Conservation (phyloP, 2,329 filamentous ascomycete species). For the Annulohypoxylon truncatum region DNA sequence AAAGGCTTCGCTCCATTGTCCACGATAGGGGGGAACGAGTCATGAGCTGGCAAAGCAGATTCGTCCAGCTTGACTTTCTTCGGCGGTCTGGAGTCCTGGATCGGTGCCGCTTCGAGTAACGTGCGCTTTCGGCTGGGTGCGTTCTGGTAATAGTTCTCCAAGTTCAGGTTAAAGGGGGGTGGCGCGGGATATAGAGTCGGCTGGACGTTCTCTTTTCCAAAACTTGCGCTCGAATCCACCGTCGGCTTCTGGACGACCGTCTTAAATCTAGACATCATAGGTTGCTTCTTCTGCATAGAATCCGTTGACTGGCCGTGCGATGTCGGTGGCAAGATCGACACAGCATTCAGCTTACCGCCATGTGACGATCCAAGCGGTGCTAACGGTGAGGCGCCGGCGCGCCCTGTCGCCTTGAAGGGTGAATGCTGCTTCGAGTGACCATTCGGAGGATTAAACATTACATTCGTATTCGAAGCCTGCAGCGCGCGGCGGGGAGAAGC, state of each 20-base stretch:
- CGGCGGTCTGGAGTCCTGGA: conserved; percentile 72
- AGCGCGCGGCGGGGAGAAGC: conserved; percentile 59
- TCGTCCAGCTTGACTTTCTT: conserved; percentile 78
- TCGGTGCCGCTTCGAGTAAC: conserved; percentile 77
- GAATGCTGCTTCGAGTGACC: conserved; percentile 68
- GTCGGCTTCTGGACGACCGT: conserved; percentile 66
- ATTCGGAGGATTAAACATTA: conserved; percentile 73
- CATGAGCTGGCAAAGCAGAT: conserved; percentile 70
- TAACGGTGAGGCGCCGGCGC: conserved; percentile 67
- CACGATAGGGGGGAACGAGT: conserved; percentile 82
- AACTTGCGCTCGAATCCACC: conserved; percentile 55
- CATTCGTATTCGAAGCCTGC: conserved; percentile 67
- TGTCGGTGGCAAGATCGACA: conserved; percentile 74
- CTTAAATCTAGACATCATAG: conserved; percentile 69
- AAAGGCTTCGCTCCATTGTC: conserved; percentile 91
- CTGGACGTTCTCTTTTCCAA: conserved; percentile 69
- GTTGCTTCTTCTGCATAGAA: conserved; percentile 74
- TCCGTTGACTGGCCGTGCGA: conserved; percentile 68
- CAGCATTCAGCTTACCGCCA: conserved; percentile 72
- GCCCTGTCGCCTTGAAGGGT: conserved; percentile 72
- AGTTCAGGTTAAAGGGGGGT: conserved; percentile 59
- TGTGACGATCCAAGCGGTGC: conserved; percentile 66
- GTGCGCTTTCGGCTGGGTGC: conserved; percentile 66
- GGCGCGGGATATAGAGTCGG: conserved; percentile 63
- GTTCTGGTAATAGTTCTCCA: conserved; percentile 66